These are phyloP conservation scores for Vitis hybrid DNA, from an alignment of 177 flowering plant genomes.

Conservation along the genomic window DNA sequence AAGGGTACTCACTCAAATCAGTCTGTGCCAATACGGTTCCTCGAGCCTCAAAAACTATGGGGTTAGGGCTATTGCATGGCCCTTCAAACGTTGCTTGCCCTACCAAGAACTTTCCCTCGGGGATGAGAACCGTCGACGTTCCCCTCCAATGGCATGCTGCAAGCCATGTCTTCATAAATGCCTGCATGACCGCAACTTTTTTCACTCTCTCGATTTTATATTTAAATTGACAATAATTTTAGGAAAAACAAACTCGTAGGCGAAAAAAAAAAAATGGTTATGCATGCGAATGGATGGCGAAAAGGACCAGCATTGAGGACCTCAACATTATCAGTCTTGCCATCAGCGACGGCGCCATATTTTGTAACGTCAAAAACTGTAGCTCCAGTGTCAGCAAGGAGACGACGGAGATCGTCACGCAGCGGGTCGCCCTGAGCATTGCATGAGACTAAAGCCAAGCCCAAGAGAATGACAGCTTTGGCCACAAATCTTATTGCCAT, in stretches of 20 bases:
- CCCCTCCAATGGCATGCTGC: slow-evolving; percentile 34
- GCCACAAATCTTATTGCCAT: not conserved
- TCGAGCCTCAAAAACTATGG: slow-evolving; percentile 34
- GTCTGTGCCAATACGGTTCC: slow-evolving; percentile 44
- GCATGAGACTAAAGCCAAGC: slow-evolving; percentile 17
- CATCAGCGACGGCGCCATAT: slow-evolving; percentile 40
- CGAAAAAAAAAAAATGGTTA: not conserved
- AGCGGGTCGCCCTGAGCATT: not conserved
- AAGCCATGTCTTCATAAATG: slow-evolving; percentile 50
- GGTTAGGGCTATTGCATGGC: slow-evolving; percentile 40
- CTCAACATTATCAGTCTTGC: slow-evolving; percentile 24
- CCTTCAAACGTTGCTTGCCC: slow-evolving; percentile 46
- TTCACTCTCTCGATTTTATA: no score
- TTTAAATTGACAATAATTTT: no score
- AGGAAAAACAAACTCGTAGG: no score
- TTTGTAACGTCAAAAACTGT: slow-evolving; percentile 37
- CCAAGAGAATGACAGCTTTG: slow-evolving; percentile 12
- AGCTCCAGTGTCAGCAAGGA: slow-evolving; percentile 10
- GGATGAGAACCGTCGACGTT: slow-evolving; percentile 42
- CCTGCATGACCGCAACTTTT: slow-evolving; percentile 26
- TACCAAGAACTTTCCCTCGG: slow-evolving; percentile 34
- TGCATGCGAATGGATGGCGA: not conserved
- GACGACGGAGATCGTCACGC: slow-evolving; percentile 5
- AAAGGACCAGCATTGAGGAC: slow-evolving; percentile 11
- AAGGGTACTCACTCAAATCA: slow-evolving; percentile 30